Percentiles rank a stretch among this genome's conserved stretches.
Conservation (phyloP, 805 yeast species). For the Pichia insulana region DNA sequence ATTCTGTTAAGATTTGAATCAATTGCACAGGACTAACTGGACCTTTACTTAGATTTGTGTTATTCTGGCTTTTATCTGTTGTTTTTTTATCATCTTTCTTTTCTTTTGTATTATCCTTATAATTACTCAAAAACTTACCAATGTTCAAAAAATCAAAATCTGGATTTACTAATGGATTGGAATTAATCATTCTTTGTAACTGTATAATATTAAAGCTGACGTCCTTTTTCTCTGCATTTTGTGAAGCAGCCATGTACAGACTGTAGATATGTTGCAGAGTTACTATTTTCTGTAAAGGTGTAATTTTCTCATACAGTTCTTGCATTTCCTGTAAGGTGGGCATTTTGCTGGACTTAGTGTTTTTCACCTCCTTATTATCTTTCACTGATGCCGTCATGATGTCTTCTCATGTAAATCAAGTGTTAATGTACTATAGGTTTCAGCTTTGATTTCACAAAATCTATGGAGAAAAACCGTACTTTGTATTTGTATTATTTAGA, state of each 20-base stretch:
- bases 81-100: not conserved
- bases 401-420: too few relatives aligned
- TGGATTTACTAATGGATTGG: constrained; percentile 29
- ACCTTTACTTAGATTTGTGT: constrained; percentile 1
- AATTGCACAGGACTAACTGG: constrained; percentile 27
- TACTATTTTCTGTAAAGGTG: constrained; percentile 29
- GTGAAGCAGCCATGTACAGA: constrained; percentile 27
- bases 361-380: not conserved
- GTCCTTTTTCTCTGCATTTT: constrained; percentile 27
- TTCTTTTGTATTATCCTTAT: constrained; percentile 5
- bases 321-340: constrained; percentile 23
- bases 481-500: too few relatives aligned
- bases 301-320: constrained; percentile 23
- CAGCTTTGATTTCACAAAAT: too few relatives aligned
- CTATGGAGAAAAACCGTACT: too few relatives aligned
- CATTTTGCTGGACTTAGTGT: constrained; percentile 11
- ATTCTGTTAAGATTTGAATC: constrained; percentile 30
- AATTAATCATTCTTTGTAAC: constrained; percentile 29
- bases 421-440: too few relatives aligned
- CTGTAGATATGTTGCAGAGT: constrained; percentile 31
- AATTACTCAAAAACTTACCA: constrained; percentile 19
- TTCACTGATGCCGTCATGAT: not conserved
- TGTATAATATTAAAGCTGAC: constrained; percentile 30
- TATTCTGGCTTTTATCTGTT: not conserved
- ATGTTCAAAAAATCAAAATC: constrained; percentile 28